Base-by-base conservation (phyloP, 1,139 yeast genomes). In the Meyerozyma sp. region DNA sequence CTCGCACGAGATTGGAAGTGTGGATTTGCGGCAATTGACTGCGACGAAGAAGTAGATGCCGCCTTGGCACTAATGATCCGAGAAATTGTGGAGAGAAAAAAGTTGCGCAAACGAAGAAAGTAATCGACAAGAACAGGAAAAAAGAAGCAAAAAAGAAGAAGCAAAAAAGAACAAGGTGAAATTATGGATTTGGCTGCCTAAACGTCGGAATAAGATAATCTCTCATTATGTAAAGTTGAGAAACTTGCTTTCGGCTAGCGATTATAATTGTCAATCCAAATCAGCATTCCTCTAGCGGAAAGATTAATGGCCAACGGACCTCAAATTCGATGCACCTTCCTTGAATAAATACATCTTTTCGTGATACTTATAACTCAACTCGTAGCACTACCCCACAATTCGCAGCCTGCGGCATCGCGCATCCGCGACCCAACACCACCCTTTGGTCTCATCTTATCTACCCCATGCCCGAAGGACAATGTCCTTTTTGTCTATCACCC, bases 1-100 rank as follows among this genome's bases (percentile, higher is more conserved):
- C 58, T 83, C 43, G 87, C 89, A 0, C 57, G 63, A 30, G 56
- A 65, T 25, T 84, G 91, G 91, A 70, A 73, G 2, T 75, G 84
- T 53, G 82, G 87, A 0, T 85, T 82, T 60, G 67, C 82, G 9
- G 77, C 79, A 2, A 63, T 82, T 9, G 87, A 84, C 52, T 69
- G 70, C 36, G 66, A 66, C 16, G 71, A 72, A 51, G 73, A 75
- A 44, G 77, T 80, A 8, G 87, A 84, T 44, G 77, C 73, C 42
- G 68, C 77, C 0, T 50, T 84, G 42, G 72, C 84, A 5, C 58
- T 82, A 45, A 65, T 82, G 62, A 66, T 84, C 2, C 61, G 84
- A 48, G 90, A 83, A 50, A 67, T 82, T 14, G 68, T 77, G 0
- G 87, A 81, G 43, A 49, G 75, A 39, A 59, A 52, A 50, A 63